Evolutionary conservation across 176 grass and related monocot species (phyloP), one percentile per base, ranked within the genome.

Genomic region (Bonia amplexicaulis): DNA sequence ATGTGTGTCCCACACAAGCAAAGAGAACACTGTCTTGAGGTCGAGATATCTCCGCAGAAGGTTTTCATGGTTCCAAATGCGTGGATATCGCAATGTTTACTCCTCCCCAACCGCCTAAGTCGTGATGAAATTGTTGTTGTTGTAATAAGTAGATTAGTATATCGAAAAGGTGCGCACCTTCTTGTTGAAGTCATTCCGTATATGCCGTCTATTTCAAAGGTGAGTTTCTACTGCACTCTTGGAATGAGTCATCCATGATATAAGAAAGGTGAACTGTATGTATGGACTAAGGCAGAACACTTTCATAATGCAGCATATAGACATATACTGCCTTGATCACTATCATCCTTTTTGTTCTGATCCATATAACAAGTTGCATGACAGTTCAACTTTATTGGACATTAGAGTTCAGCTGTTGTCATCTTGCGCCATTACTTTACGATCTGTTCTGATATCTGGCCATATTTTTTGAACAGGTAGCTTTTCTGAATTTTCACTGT

Each of bases 41-140:
- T 97, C 92, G 95, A 92, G 86, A 97, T 97, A 88, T 78, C 85
- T 82, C 92, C 92, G 11, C 79, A 93, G 39, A 94, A 84, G 25
- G 95, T 97, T 79, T 94, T 97, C 76, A 90, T 97, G 85, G 86
- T 97, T 73, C 95, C 95, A 80, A 97, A 97, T 91, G 95, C 95
- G 95, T 97, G 77, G 95, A 97, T 88, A 97, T 92, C 57, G 90
- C 92, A 86, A 91, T 97, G 95, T 97, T 97, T 89, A 97, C 86
- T 69, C 95, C 95, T 88, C 8, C 79, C 88, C 40, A 66, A 80
- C 29, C 90, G 88, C 49, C 81, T 93, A 59, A 87, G 74, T 25
- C 87, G 82, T 44, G 90, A 94, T 91, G 95, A 97, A 89, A 91
- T 97, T 82, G 85, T 97, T 69, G 91, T 97, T 66, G 85, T 97